A percentile compares a stretch with the other conserved stretches of the same genome.
phyloP scores from a whole-genome alignment of 2,329 filamentous ascomycete species.

The Fusarium domesticum region DNA sequence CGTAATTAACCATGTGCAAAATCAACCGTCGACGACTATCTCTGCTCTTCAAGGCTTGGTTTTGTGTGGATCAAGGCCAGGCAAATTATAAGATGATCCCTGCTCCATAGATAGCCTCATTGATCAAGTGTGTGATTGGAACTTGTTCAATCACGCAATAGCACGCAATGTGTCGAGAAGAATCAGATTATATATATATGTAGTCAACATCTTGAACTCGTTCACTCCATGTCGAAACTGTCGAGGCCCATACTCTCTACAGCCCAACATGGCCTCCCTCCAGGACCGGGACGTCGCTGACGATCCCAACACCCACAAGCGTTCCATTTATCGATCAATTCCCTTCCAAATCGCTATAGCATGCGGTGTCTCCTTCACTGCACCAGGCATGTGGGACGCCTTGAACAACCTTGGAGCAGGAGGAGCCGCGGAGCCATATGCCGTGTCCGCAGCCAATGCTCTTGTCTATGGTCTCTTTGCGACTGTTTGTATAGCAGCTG shows the following conservation, averaged over 20 bases:
- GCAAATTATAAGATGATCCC: too few species aligned
- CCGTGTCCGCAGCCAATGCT: constrained; percentile 48
- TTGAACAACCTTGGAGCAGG: constrained; percentile 28
- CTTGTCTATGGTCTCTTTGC: constrained; percentile 9
- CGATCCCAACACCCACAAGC: neutral
- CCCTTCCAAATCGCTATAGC: constrained; percentile 19
- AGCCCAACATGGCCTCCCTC: neutral
- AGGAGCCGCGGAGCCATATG: constrained; percentile 59
- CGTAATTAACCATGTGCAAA: too few species aligned
- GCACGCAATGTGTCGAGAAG: constrained; percentile 1
- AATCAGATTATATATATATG: too few species aligned
- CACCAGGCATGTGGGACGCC: constrained; percentile 28
- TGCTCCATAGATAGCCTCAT: too few species aligned
- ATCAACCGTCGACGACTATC: too few species aligned
- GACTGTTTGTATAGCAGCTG: constrained; percentile 4
- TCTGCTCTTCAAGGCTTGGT: too few species aligned
- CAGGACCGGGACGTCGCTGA: neutral
- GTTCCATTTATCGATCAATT: constrained; percentile 11
- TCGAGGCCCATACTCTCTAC: too few species aligned
- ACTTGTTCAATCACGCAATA: neutral
- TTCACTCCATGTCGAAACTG: too few species aligned
- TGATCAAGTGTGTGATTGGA: too few species aligned
- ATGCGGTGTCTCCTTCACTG: constrained; percentile 22
- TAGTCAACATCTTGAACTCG: too few species aligned
- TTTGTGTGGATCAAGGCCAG: too few species aligned